Evolutionary conservation across 2,329 filamentous ascomycete species (phyloP).

Genomic region (Aspergillus proliferans): DNA sequence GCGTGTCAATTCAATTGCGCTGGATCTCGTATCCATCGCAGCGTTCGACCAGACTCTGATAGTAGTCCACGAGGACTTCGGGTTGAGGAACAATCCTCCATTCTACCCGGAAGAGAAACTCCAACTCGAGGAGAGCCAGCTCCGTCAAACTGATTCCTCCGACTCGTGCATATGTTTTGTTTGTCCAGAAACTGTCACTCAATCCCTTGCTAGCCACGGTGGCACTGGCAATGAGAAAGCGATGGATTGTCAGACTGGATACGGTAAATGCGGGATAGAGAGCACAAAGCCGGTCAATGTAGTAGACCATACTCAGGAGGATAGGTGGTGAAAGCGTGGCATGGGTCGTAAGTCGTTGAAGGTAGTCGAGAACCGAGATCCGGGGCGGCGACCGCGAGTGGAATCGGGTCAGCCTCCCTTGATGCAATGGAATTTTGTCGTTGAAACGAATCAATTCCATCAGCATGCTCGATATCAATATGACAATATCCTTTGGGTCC

Average conservation of each 20-base stretch:
- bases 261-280: constrained; percentile 94
- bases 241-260: constrained; percentile 91
- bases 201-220: constrained; percentile 94
- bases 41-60: constrained; percentile 72
- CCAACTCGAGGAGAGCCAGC: constrained; percentile 82
- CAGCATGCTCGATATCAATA: constrained; percentile 90
- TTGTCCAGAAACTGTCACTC: constrained; percentile 97
- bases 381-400: constrained; percentile 86
- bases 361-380: constrained; percentile 90
- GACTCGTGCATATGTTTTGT: constrained; percentile 89
- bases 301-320: constrained; percentile 97
- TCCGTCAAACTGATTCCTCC: constrained; percentile 88
- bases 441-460: constrained; percentile 92
- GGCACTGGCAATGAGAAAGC: constrained; percentile 90
- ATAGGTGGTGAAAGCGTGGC: constrained; percentile 89
- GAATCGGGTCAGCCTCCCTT: constrained; percentile 84
- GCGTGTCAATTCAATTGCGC: constrained; percentile 7
- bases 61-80: constrained; percentile 89
- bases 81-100: constrained; percentile 97
- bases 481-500: constrained; percentile 76
- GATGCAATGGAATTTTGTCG: constrained; percentile 75
- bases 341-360: constrained; percentile 86
- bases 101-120: constrained; percentile 85
- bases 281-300: constrained; percentile 90
- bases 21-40: constrained; percentile 55